phyloP scores from a whole-genome alignment of 495 filamentous ascomycete species.

The Extremus antarcticus region DNA sequence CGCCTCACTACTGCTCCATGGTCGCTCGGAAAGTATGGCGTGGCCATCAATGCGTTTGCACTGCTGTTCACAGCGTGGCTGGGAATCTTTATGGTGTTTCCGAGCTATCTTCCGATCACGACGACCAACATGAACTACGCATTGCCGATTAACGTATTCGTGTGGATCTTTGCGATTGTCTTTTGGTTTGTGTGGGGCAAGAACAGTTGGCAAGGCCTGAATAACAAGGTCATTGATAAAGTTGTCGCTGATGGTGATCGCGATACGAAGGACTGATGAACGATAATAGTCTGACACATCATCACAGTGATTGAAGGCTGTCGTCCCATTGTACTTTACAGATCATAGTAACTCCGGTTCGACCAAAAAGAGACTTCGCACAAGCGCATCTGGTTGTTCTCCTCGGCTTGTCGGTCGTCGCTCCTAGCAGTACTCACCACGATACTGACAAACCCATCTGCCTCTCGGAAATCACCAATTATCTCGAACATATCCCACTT shows the following conservation, averaged over 20 bases:
- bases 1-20: conserved; percentile 1
- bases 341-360: no score
- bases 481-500: no score
- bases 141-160: conserved; percentile 18
- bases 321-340: no score
- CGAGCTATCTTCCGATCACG: conserved; percentile 21
- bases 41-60: conserved; percentile 24
- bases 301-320: no score
- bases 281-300: no score
- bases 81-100: conserved; percentile 24
- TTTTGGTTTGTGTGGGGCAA: conserved; percentile 23
- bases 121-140: conserved; percentile 27
- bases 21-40: conserved; percentile 21
- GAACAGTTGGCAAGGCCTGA: conserved; percentile 18
- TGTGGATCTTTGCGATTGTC: conserved; percentile 20
- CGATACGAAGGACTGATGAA: no score
- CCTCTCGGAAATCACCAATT: no score
- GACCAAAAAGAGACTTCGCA: no score
- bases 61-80: conserved; percentile 22
- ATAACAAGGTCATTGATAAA: conserved; percentile 5
- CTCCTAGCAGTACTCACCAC: no score
- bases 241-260: conserved; percentile 4
- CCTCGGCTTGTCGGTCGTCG: no score
- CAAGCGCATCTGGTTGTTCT: no score
- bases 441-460: no score